phyloP scores from a whole-genome alignment of 768 basidiomycete species.

The Mrakia hoshinonis region DNA sequence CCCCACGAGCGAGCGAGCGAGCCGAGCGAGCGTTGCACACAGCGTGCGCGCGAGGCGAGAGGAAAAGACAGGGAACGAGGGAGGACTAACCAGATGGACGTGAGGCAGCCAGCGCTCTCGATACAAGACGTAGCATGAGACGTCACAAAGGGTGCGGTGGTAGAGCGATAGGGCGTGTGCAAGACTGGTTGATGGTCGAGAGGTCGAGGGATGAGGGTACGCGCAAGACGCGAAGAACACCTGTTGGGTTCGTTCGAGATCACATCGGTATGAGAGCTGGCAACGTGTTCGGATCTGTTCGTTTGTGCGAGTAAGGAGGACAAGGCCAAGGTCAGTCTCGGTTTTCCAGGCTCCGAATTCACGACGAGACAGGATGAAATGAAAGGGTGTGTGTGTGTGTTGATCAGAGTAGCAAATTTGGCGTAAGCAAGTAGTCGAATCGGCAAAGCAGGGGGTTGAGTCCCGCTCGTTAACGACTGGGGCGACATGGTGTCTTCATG shows the following conservation, averaged over 20 bases:
- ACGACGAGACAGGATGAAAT: background rate
- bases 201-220: too few species aligned
- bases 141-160: too few species aligned
- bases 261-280: too few species aligned
- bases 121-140: too few species aligned
- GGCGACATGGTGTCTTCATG: slow-evolving; percentile 12
- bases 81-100: background rate
- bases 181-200: too few species aligned
- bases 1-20: too few species aligned
- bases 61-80: background rate
- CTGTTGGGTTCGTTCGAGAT: too few species aligned
- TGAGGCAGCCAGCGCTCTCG: too few species aligned
- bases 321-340: background rate
- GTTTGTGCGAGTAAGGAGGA: background rate
- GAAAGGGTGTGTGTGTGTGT: background rate
- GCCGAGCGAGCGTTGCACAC: too few species aligned
- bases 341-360: too few species aligned
- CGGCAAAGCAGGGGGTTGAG: slow-evolving; percentile 16
- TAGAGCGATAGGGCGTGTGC: too few species aligned
- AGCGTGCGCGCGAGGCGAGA: background rate
- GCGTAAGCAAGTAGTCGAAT: slow-evolving; percentile 15
- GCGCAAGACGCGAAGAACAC: too few species aligned
- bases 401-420: slow-evolving; percentile 18
- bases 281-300: background rate
- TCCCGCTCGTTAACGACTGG: slow-evolving; percentile 14